phyloP scores from a whole-genome alignment of 441 rosid species.

The Sinapis alba region DNA sequence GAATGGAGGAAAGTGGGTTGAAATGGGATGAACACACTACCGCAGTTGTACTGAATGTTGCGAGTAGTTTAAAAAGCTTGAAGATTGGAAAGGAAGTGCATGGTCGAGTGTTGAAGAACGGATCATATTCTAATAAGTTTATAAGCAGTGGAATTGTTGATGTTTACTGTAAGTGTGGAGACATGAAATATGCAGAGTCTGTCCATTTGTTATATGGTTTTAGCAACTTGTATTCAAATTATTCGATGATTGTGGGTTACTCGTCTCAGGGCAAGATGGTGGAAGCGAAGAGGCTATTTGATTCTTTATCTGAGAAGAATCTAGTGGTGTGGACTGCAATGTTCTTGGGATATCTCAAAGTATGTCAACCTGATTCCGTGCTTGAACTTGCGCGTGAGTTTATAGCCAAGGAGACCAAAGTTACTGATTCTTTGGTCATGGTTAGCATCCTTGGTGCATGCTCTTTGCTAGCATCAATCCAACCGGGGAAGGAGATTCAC shows the following conservation, averaged over 20 bases:
- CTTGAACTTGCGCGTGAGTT: slow-evolving; percentile 59
- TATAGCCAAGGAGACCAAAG: slow-evolving; percentile 41
- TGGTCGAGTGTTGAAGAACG: slow-evolving; percentile 62
- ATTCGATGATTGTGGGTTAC: slow-evolving; percentile 69
- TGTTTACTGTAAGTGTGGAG: slow-evolving; percentile 69
- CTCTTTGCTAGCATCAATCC: slow-evolving; percentile 54
- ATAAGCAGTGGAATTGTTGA: slow-evolving; percentile 62
- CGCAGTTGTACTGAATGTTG: slow-evolving; percentile 56
- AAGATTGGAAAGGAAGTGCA: slow-evolving; percentile 69
- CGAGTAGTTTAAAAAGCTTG: slow-evolving; percentile 50
- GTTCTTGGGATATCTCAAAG: slow-evolving; percentile 63
- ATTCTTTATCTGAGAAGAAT: slow-evolving; percentile 57
- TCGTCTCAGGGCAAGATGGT: slow-evolving; percentile 63
- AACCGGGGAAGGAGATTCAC: slow-evolving; percentile 71
- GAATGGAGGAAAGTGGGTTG: slow-evolving; percentile 58
- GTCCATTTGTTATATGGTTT: slow-evolving; percentile 45
- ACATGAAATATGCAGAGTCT: slow-evolving; percentile 61
- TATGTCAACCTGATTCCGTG: neutral
- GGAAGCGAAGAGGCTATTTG: slow-evolving; percentile 50
- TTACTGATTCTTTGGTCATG: slow-evolving; percentile 58
- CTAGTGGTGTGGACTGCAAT: slow-evolving; percentile 66
- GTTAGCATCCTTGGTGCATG: slow-evolving; percentile 66
- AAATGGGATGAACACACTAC: slow-evolving; percentile 64
- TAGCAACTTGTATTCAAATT: slow-evolving; percentile 46
- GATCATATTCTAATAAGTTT: slow-evolving; percentile 49